Percentiles rank a stretch among this genome's conserved stretches.
Conservation (phyloP, 129 eudicot species). For the Arctium minus region DNA sequence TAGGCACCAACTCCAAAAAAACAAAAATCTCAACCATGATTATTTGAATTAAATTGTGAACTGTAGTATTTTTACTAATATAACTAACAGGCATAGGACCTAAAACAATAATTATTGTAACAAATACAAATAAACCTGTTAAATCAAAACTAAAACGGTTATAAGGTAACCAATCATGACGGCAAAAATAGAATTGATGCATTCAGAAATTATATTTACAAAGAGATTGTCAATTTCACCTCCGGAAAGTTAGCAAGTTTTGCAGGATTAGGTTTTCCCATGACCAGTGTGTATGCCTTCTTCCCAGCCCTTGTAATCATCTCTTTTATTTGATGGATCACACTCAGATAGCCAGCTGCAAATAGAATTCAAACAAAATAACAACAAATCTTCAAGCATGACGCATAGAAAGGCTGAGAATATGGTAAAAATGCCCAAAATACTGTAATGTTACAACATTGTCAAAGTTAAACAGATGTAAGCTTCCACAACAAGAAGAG, state of each 20-base stretch:
- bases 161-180: not conserved
- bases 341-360: slow-evolving; percentile 93
- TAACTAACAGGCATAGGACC: not conserved
- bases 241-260: slow-evolving; percentile 97
- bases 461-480: too few relatives aligned
- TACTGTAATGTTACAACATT: not conserved
- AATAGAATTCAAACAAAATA: slow-evolving; percentile 9
- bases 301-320: slow-evolving; percentile 78
- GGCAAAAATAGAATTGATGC: not conserved
- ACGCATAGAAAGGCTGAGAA: not conserved
- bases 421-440: not conserved
- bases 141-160: not conserved
- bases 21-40: not conserved
- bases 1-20: not conserved
- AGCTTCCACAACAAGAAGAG: not conserved
- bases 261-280: slow-evolving; percentile 97
- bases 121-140: not conserved
- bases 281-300: slow-evolving; percentile 82
- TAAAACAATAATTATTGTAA: not conserved
- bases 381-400: not conserved
- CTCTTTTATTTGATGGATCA: slow-evolving; percentile 83
- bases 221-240: slow-evolving; percentile 38
- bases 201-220: not conserved
- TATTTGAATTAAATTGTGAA: not conserved
- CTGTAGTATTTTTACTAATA: not conserved